phyloP scores from a whole-genome alignment of 345 rosid species.

The Hirschfeldia incana region DNA sequence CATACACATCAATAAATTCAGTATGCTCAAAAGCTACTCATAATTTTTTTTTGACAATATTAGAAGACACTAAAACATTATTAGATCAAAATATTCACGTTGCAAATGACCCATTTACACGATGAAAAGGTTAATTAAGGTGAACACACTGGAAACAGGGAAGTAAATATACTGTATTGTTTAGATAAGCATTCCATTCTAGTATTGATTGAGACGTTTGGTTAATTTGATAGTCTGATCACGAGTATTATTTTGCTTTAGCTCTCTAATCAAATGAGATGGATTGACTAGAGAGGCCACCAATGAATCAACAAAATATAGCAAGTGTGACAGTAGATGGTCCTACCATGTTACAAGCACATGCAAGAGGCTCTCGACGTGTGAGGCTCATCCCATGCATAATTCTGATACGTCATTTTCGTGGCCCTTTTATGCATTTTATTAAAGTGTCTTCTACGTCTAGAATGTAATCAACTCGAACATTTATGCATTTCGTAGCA shows the following conservation, averaged over 20 bases:
- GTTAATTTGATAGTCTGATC: too few species aligned
- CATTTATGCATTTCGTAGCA: too few species aligned
- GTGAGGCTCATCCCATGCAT: conserved; percentile 27
- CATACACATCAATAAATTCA: not conserved
- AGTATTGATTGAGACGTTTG: too few species aligned
- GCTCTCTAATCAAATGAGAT: conserved; percentile 1
- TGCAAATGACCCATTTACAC: not conserved
- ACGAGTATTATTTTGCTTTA: not conserved
- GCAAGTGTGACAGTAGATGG: conserved; percentile 6
- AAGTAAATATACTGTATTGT: not conserved
- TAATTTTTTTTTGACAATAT: not conserved
- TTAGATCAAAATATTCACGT: not conserved
- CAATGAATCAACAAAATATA: not conserved
- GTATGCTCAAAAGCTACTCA: not conserved
- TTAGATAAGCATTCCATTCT: not conserved
- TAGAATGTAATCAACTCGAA: conserved; percentile 5
- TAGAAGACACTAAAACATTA: not conserved
- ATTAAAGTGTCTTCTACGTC: not conserved
- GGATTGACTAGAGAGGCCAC: conserved; percentile 12
- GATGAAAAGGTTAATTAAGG: not conserved
- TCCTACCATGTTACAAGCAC: conserved; percentile 42
- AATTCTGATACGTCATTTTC: conserved; percentile 32
- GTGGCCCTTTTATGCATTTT: conserved; percentile 12
- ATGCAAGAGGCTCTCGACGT: conserved; percentile 29
- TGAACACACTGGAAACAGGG: not conserved